phyloP scores from a whole-genome alignment of 352 stramenopile genomes.

The Globisporangium spinosum region DNA sequence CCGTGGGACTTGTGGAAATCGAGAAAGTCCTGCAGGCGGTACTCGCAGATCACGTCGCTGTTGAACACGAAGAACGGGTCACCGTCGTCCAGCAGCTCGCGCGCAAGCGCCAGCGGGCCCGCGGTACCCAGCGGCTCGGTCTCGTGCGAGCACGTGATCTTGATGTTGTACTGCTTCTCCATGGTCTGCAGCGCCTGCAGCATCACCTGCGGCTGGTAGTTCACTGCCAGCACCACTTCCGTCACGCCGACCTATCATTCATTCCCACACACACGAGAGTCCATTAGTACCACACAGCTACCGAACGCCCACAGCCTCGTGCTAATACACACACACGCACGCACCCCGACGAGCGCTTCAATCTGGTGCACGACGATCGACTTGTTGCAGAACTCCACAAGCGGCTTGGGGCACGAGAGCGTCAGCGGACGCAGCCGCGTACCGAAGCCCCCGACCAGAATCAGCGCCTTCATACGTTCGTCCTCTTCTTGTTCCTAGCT shows the following conservation, averaged over 20 bases:
- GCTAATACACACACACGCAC: neutral
- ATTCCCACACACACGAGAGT: neutral
- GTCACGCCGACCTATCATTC: conserved; percentile 73
- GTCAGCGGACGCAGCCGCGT: conserved; percentile 88
- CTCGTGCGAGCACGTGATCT: conserved; percentile 88
- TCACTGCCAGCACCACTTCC: conserved; percentile 87
- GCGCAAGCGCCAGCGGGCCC: conserved; percentile 74
- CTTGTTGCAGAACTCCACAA: conserved; percentile 92
- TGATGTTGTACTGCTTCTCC: conserved; percentile 87
- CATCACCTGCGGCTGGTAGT: conserved; percentile 90
- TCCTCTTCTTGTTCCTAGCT: neutral
- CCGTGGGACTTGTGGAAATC: conserved; percentile 79
- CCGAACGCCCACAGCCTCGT: neutral
- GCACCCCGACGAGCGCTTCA: conserved; percentile 76
- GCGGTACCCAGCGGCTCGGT: conserved; percentile 82
- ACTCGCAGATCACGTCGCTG: conserved; percentile 88
- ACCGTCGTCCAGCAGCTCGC: conserved; percentile 77
- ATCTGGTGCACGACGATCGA: conserved; percentile 89
- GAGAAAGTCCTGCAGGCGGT: conserved; percentile 71
- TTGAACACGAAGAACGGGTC: conserved; percentile 92
- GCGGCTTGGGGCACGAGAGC: conserved; percentile 86
- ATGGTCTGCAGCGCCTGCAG: conserved; percentile 72
- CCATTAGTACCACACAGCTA: neutral
- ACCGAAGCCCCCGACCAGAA: conserved; percentile 88
- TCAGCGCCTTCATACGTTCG: conserved; percentile 84